phyloP scores from a whole-genome alignment of 768 basidiomycete genomes.

The Leucocoprinus sp. region DNA sequence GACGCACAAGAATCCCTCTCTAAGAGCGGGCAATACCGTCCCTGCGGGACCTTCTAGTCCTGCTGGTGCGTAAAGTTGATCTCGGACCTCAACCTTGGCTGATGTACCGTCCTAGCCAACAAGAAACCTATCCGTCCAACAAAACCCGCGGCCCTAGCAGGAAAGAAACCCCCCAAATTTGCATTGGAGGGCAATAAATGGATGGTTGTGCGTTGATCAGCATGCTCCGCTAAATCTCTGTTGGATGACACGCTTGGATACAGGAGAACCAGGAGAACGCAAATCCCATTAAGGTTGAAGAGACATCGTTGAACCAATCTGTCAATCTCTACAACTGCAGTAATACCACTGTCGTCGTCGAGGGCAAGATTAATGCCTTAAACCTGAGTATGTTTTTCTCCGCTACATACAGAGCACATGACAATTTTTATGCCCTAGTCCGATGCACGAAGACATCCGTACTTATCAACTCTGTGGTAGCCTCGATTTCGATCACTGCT shows the following conservation, averaged over 20 bases:
- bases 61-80: conserved; percentile 19
- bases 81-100: background rate
- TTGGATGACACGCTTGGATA: conserved; percentile 4
- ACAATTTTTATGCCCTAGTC: conserved; percentile 37
- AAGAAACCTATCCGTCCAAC: conserved; percentile 75
- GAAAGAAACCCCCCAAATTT: conserved; percentile 90
- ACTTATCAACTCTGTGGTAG: conserved; percentile 89
- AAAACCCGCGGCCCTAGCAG: conserved; percentile 75
- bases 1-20: conserved; percentile 96
- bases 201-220: conserved; percentile 58
- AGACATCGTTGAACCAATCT: conserved; percentile 71
- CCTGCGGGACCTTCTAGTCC: conserved; percentile 26
- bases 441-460: conserved; percentile 85
- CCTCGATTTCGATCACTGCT: conserved; percentile 78
- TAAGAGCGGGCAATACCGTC: conserved; percentile 57
- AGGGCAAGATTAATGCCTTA: conserved; percentile 94
- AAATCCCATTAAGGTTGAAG: conserved; percentile 57
- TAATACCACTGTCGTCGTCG: conserved; percentile 71
- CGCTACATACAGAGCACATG: background rate
- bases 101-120: conserved; percentile 18
- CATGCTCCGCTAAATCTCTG: background rate
- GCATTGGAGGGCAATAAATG: conserved; percentile 90
- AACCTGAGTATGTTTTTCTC: conserved; percentile 56
- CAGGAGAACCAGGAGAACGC: conserved; percentile 94
- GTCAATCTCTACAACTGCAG: conserved; percentile 91